Conservation (phyloP, 2,329 filamentous ascomycete genomes). For the Capronia coronata region DNA sequence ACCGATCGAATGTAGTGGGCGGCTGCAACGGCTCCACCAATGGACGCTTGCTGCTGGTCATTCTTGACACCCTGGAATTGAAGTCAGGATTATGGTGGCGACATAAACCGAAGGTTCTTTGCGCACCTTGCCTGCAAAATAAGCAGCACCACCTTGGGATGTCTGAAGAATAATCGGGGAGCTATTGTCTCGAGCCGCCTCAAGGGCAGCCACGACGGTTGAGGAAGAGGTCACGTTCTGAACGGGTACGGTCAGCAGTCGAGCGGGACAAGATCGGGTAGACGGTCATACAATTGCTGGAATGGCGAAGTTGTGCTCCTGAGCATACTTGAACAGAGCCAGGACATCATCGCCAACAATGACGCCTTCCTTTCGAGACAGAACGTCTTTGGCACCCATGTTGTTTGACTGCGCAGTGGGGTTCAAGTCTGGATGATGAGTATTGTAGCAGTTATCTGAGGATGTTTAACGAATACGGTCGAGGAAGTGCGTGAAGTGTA, state of each 20-base stretch:
- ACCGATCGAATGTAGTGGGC: conserved; percentile 90
- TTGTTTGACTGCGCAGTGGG: conserved; percentile 12
- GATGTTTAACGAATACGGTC: neutral
- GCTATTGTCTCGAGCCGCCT: conserved; percentile 89
- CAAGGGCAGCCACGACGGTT: conserved; percentile 76
- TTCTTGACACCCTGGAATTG: conserved; percentile 63
- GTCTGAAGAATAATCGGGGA: conserved; percentile 88
- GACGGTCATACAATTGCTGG: conserved; percentile 60
- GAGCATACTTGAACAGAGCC: conserved; percentile 78
- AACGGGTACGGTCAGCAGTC: conserved; percentile 7
- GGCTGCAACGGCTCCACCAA: conserved; percentile 78
- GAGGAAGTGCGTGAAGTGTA: neutral
- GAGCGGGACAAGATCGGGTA: neutral
- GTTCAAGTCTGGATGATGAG: conserved; percentile 1
- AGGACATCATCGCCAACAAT: conserved; percentile 62
- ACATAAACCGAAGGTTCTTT: no score
- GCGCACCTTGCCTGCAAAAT: conserved; percentile 76
- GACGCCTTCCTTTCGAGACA: conserved; percentile 59
- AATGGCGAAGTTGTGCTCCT: conserved; percentile 81
- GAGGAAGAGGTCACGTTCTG: conserved; percentile 90
- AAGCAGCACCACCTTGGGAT: conserved; percentile 88
- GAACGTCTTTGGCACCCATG: conserved; percentile 46
- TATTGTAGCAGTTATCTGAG: neutral
- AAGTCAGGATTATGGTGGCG: conserved; percentile 8
- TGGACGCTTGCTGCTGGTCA: conserved; percentile 75